Evolutionary conservation across 2,329 filamentous ascomycete species (phyloP).

Genomic region (Scortechinia acanthostroma): DNA sequence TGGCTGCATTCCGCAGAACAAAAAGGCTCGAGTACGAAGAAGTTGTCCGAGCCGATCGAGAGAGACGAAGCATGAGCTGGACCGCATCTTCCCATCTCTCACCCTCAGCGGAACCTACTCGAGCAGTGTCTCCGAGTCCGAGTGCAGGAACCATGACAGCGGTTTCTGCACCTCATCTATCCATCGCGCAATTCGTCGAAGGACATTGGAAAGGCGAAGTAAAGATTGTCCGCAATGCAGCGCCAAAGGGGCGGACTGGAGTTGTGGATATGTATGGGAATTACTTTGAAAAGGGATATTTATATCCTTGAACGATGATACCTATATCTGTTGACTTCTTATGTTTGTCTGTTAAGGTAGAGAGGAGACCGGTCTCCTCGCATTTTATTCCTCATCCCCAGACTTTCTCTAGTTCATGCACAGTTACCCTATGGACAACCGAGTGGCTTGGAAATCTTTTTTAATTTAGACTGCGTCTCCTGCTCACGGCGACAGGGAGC

Average conservation of each 20-base stretch:
- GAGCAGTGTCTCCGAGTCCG: too few species aligned
- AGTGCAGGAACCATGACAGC: constrained; percentile 13
- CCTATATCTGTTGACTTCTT: not conserved
- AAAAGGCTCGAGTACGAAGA: constrained; percentile 38
- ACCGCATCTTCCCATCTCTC: not conserved
- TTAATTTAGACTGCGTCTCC: too few species aligned
- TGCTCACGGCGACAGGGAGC: too few species aligned
- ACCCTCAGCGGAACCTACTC: too few species aligned
- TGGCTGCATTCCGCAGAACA: constrained; percentile 42
- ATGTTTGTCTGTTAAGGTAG: not conserved
- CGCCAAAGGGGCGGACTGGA: constrained; percentile 25
- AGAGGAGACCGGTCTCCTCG: too few species aligned
- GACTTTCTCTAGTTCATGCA: too few species aligned
- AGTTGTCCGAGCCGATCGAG: constrained; percentile 4
- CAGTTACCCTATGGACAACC: too few species aligned
- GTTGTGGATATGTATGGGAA: constrained; percentile 43
- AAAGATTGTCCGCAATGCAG: constrained; percentile 39
- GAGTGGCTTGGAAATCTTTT: too few species aligned
- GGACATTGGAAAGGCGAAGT: constrained; percentile 54
- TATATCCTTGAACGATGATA: constrained; percentile 30
- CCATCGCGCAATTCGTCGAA: constrained; percentile 32
- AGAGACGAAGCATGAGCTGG: too few species aligned
- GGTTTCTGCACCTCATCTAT: constrained; percentile 6
- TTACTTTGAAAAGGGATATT: constrained; percentile 39
- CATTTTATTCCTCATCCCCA: too few species aligned